A percentile compares a stretch with the other conserved stretches of the same genome.
These are phyloP conservation scores for Protomyces gravidus DNA, from an alignment of 1,139 yeast species.

Conservation along the genomic window DNA sequence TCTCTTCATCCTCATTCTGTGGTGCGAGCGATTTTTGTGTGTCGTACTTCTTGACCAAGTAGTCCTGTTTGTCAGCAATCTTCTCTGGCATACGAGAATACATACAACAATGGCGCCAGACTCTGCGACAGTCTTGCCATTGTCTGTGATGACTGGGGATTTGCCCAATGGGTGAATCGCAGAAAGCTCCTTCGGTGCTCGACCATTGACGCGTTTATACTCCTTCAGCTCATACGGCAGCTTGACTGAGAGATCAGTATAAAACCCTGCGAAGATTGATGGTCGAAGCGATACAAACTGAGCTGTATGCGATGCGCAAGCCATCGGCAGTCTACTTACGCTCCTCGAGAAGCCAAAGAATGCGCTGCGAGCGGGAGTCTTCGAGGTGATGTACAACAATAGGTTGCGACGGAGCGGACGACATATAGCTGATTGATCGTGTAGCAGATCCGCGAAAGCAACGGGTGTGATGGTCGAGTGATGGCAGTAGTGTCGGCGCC, in stretches of 20 bases:
- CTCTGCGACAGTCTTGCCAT: slow-evolving; percentile 36
- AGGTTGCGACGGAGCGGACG: background rate
- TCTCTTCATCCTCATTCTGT: slow-evolving; percentile 38
- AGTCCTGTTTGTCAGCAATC: too few species aligned
- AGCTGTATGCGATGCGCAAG: too few species aligned
- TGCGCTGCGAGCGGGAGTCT: slow-evolving; percentile 53
- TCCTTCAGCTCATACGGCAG: slow-evolving; percentile 32
- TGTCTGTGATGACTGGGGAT: slow-evolving; percentile 53
- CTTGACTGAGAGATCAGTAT: background rate
- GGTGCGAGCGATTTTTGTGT: slow-evolving; percentile 19
- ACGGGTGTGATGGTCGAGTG: too few species aligned
- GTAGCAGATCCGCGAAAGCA: too few species aligned
- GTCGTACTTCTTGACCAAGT: slow-evolving; percentile 41
- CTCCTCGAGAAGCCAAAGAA: slow-evolving; percentile 55
- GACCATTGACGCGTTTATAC: slow-evolving; percentile 47
- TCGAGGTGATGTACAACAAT: slow-evolving; percentile 40
- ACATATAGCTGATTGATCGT: too few species aligned
- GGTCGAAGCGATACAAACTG: slow-evolving; percentile 49
- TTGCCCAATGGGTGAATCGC: slow-evolving; percentile 57
- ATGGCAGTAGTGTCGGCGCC: too few species aligned
- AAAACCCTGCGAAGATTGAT: slow-evolving; percentile 48
- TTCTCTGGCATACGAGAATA: too few species aligned
- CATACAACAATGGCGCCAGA: slow-evolving; percentile 36
- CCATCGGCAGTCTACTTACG: too few species aligned
- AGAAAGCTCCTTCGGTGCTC: slow-evolving; percentile 47